Percentiles rank a stretch among this genome's conserved stretches.
phyloP scores from a whole-genome alignment of 805 yeast species.

The Ogataea naganishii region DNA sequence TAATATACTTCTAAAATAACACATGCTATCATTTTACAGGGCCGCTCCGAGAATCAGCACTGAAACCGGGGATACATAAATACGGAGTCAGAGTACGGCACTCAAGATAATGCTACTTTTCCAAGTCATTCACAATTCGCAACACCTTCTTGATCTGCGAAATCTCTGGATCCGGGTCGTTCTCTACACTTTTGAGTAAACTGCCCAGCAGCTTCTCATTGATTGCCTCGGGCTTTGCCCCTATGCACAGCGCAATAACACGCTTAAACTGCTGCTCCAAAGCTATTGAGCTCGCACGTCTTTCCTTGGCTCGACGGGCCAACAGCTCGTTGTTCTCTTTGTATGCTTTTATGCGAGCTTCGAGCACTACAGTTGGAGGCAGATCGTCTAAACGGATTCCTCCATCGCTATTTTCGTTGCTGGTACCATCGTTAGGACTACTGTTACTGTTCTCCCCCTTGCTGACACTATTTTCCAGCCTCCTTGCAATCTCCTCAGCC shows the following conservation, averaged over 20 bases:
- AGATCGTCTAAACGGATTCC: conserved; percentile 22
- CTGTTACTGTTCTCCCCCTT: too few relatives aligned
- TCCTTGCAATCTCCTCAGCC: conserved; percentile 1
- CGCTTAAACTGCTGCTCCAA: conserved; percentile 74
- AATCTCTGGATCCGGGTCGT: conserved; percentile 52
- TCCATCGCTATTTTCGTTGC: not conserved
- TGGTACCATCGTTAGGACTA: too few relatives aligned
- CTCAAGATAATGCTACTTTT: conserved; percentile 4
- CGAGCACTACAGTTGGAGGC: conserved; percentile 44
- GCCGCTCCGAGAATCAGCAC: too few relatives aligned
- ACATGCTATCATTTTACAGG: too few relatives aligned
- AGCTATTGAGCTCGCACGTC: conserved; percentile 45
- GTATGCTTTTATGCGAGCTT: conserved; percentile 79
- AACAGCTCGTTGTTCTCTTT: conserved; percentile 56
- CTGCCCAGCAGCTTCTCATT: conserved; percentile 59
- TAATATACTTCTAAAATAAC: too few relatives aligned
- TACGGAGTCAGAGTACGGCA: too few relatives aligned
- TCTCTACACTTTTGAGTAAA: conserved; percentile 82
- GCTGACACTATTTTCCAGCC: not conserved
- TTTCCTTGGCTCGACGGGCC: conserved; percentile 38
- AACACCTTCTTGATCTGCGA: conserved; percentile 24
- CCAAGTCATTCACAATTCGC: conserved; percentile 23
- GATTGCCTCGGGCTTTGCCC: conserved; percentile 73
- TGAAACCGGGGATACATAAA: too few relatives aligned
- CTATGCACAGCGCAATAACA: conserved; percentile 85